phyloP scores from a whole-genome alignment of 106 monocot genomes.

The Vanilla planifolia region DNA sequence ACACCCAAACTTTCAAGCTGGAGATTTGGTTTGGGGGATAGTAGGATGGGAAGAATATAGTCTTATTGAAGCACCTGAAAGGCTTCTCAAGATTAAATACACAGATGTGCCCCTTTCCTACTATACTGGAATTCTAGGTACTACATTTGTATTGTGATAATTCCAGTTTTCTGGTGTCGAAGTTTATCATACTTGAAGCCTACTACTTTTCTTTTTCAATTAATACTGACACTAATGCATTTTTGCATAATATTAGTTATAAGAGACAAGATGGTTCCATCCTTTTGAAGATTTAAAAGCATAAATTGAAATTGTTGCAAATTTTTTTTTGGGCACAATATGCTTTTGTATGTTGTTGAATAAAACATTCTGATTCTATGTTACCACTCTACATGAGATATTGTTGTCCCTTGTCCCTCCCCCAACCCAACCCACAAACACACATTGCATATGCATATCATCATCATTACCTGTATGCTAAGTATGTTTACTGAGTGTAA shows the following conservation, averaged over 20 bases:
- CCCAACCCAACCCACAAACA: no score
- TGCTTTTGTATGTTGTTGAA: no score
- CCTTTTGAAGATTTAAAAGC: not conserved
- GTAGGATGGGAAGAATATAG: slow-evolving; percentile 63
- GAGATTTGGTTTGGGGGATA: slow-evolving; percentile 47
- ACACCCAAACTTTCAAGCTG: slow-evolving; percentile 45
- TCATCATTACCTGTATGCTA: no score
- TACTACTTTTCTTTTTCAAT: not conserved
- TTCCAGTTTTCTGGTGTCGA: not conserved
- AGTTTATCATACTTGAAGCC: not conserved
- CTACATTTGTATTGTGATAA: not conserved
- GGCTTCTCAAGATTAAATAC: slow-evolving; percentile 35
- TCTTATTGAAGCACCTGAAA: slow-evolving; percentile 20
- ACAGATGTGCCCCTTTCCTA: slow-evolving; percentile 60
- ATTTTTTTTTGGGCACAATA: no score
- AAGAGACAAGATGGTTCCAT: not conserved
- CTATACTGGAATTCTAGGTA: slow-evolving; percentile 56
- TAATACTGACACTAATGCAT: not conserved
- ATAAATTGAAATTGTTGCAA: not conserved
- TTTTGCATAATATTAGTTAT: not conserved
- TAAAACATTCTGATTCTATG: no score
- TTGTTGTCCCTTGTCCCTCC: no score
- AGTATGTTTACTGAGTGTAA: no score
- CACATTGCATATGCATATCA: no score
- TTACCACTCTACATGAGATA: no score